phyloP scores from a whole-genome alignment of 805 yeast genomes.

The Kluyveromyces wickerhamii region DNA sequence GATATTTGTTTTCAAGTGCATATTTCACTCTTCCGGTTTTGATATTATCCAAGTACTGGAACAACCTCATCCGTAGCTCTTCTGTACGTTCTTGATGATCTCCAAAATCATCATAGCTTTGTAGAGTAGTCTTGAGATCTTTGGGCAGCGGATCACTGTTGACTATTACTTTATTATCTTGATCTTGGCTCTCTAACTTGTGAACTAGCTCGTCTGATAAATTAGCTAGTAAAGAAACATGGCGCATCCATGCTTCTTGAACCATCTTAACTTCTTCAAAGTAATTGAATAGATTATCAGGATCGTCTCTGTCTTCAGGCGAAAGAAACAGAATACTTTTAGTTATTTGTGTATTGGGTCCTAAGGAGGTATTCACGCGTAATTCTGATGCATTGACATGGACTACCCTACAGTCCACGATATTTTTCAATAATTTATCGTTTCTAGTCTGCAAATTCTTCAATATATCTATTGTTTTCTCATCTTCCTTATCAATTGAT shows the following conservation, averaged over 20 bases:
- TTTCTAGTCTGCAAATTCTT: constrained; percentile 8
- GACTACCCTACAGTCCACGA: constrained; percentile 8
- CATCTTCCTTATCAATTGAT: constrained; percentile 6
- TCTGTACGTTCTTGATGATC: constrained; percentile 11
- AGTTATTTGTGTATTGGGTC: constrained; percentile 8
- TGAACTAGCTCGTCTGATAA: constrained; percentile 23
- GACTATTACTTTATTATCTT: constrained; percentile 10
- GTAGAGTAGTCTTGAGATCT: constrained; percentile 11
- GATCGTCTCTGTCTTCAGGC: constrained; percentile 3
- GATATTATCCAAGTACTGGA: constrained; percentile 20
- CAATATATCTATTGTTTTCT: constrained; percentile 5
- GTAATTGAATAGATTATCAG: constrained; percentile 5
- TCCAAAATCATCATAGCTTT: constrained; percentile 10
- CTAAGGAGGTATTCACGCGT: constrained; percentile 6
- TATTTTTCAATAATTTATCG: constrained; percentile 12
- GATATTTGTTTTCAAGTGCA: constrained; percentile 24
- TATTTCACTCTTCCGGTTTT: constrained; percentile 27
- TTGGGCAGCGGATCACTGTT: neutral
- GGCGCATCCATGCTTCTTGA: constrained; percentile 12
- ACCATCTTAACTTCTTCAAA: constrained; percentile 5
- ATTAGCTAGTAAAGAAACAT: constrained; percentile 20
- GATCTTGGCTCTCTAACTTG: constrained; percentile 18
- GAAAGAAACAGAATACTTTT: constrained; percentile 7
- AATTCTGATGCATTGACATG: constrained; percentile 5
- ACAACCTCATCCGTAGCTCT: constrained; percentile 12